Evolutionary conservation across 2,329 filamentous ascomycete species (phyloP), one percentile per base, ranked within the genome.

Genomic region (Plenodomus biglobosus): DNA sequence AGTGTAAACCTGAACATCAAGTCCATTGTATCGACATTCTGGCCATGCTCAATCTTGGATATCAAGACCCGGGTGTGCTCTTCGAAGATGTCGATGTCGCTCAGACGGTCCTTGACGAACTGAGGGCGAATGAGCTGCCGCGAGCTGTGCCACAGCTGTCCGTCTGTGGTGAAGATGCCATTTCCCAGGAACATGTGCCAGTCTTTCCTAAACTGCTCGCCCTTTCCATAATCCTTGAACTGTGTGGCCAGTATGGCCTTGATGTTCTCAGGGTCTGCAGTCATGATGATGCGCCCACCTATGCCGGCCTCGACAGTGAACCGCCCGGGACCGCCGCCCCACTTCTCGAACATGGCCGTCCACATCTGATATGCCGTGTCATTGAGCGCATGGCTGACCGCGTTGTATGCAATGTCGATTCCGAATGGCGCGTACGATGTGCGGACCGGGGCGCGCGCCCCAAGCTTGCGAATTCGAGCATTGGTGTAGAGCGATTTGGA

Each of bases 181-280:
- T 90, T 81, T 19, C 87, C 88, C 17, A 95, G 75, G 55, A 89
- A 95, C 13, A 85, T 82, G 48, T 82, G 78, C 86, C 87, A 95
- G 42, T 91, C 86, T 8, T 72, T 59, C 61, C 92, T 86, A 73
- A 95, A 95, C 18, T 77, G 72, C 53, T 84, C 73, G 6, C 91
- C 90, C 68, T 96, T 91, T 61, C 91, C 92, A 66, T 85, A 96
- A 65, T 95, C 88, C 35, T 75, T 74, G 65, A 96, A 96, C 65
- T 96, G 90, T 1, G 86, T 87, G 0, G 91, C 88, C n/a, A 96
- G 78, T 18, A 96, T 80, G 5, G 92, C 89, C 71, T 96, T 95
- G 75, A 95, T 87, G 66, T 96, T 96, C 64, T 95, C 90, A 0
- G 88, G 87, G 58, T 96, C 90, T 4, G 82, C 82, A 0, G 92